Base-by-base conservation (phyloP, 2,329 filamentous ascomycete genomes). In the Claviceps pazoutovae region DNA sequence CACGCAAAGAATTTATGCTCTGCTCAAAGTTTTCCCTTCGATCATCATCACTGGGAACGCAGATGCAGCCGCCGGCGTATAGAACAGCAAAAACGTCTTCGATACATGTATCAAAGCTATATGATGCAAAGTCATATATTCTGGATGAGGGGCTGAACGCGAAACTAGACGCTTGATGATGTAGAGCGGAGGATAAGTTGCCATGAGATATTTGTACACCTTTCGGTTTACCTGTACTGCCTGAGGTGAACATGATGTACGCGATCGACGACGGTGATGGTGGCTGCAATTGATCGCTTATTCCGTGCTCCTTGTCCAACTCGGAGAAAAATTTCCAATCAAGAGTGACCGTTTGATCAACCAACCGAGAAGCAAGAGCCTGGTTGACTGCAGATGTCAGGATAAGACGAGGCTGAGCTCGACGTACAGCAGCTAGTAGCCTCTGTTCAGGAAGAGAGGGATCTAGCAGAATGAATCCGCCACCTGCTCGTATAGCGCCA, bases 401-500 rank as follows among this genome's bases (percentile, higher is more conserved):
- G 7, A 5, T 46, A n/a, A 11, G n/a, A 14, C 7, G 3, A 4
- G 13, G 45, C 36, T 1, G 45, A 37, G 13, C 8, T 9, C 9
- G 26, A 37, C n/a, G 14, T 21, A 2, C 5, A 46, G 16, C 5
- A 3, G n/a, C 26, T 8, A 34, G n/a, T 19, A 30, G 9, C 3
- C 30, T 46, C 53, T 74, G 70, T 50, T 73, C 65, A 5, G 72
- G 64, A 36, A 74, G 70, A 49, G 68, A 70, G 0, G 71, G 71
- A 50, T 75, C 72, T 36, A 69, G 73, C 13, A 74, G 64, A 1
- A 69, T 70, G 55, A 74, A 75, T 6, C 70, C 67, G 2, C 65
- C 71, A 6, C 73, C 73, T n/a, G 72, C 60, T 57, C 74, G 74
- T 68, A 75, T 71, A 50, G 74, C 65, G 7, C 65, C 71, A 7